Evolutionary conservation across 73 alveolate species (phyloP).

Genomic region (Symbiodinium pilosum): DNA sequence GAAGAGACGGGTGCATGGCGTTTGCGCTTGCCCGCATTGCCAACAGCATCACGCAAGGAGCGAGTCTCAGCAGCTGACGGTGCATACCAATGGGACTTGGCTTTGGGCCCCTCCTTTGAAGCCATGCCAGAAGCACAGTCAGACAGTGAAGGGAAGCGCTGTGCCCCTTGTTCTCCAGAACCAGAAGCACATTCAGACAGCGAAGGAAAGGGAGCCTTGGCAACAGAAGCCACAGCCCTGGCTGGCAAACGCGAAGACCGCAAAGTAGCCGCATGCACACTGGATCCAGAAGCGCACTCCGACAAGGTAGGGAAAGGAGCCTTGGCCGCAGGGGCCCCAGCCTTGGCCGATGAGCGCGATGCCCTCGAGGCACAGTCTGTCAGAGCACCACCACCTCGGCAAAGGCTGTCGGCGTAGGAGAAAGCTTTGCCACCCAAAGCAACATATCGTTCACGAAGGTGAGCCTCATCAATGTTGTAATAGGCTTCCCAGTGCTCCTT

Average conservation of each 20-base stretch:
- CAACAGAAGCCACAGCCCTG: neutral
- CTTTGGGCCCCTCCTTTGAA: rapidly evolving
- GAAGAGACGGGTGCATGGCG: neutral
- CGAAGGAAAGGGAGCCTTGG: neutral
- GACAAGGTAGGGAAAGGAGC: neutral
- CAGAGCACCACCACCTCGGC: neutral
- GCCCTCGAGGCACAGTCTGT: neutral
- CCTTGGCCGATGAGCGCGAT: neutral
- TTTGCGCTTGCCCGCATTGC: neutral
- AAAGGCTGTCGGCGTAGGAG: neutral
- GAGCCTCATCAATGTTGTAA: neutral
- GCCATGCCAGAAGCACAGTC: neutral
- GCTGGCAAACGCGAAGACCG: neutral
- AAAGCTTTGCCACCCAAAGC: neutral
- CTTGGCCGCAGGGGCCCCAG: neutral
- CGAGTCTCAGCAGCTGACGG: neutral
- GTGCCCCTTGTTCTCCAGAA: neutral
- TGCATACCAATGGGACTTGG: neutral
- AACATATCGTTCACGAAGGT: neutral
- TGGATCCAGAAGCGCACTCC: neutral
- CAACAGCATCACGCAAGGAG: neutral
- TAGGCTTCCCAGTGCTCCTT: neutral
- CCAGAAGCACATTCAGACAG: neutral
- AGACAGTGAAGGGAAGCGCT: neutral
- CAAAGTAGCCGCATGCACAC: neutral